A percentile compares a stretch with the other conserved stretches of the same genome.
These are phyloP conservation scores for Penicillium sp. DNA, from an alignment of 2,329 filamentous ascomycete genomes.

Conservation along the genomic window DNA sequence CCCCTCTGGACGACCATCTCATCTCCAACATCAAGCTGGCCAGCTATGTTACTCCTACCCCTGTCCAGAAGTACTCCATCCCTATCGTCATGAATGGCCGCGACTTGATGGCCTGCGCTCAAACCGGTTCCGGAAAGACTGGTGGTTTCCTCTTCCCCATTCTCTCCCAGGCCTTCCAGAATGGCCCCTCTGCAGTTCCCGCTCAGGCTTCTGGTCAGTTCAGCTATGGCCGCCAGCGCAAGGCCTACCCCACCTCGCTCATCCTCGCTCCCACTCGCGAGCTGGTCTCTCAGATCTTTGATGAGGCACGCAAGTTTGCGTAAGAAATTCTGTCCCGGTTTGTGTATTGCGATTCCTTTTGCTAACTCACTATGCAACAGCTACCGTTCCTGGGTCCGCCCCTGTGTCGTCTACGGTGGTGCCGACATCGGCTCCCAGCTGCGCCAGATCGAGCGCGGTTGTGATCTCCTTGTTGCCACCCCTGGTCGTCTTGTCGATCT, in stretches of 20 bases:
- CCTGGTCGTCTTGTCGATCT: conserved; percentile 96
- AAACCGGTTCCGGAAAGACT: conserved; percentile 99
- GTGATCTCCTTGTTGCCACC: conserved; percentile 93
- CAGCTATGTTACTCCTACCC: conserved; percentile 91
- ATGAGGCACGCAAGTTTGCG: conserved; percentile 88
- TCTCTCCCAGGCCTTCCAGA: conserved; percentile 92
- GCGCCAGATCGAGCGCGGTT: conserved; percentile 95
- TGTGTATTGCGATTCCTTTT: not conserved
- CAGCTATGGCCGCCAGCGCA: conserved; percentile 86
- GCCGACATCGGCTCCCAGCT: conserved; percentile 98
- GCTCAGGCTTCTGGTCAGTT: conserved; percentile 59
- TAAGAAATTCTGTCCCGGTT: not conserved
- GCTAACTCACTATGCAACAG: conserved; percentile 45
- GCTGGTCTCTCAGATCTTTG: conserved; percentile 97
- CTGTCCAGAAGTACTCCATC: conserved; percentile 98
- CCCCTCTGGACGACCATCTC: conserved; percentile 91
- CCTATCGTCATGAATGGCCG: conserved; percentile 97
- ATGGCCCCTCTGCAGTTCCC: conserved; percentile 72
- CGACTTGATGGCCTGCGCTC: conserved; percentile 98
- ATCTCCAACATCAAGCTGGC: conserved; percentile 90
- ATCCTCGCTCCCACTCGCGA: conserved; percentile 97
- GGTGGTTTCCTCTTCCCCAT: conserved; percentile 99
- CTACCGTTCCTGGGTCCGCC: conserved; percentile 97
- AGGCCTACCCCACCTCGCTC: conserved; percentile 93
- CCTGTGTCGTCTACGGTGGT: conserved; percentile 98